Evolutionary conservation across 2,329 filamentous ascomycete genomes (phyloP).

Genomic region (Sarocladium brachiariae): DNA sequence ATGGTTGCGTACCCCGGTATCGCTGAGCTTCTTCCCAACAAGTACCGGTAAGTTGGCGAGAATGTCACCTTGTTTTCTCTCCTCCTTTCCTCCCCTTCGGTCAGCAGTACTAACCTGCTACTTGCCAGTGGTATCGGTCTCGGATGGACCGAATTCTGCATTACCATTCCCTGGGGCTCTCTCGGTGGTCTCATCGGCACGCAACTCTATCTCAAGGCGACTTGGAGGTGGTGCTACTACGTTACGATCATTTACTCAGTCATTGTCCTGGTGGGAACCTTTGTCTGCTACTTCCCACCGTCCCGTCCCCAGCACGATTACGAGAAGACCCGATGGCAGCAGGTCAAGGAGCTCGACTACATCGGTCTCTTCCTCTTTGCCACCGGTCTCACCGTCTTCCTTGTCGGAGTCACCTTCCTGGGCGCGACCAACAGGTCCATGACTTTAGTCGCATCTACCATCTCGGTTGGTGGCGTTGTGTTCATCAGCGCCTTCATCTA

Average conservation of each 20-base stretch:
- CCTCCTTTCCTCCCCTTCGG: no score
- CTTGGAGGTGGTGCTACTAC: slow-evolving; percentile 3
- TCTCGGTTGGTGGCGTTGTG: not conserved
- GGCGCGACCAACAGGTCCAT: not conserved
- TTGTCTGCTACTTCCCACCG: slow-evolving; percentile 4
- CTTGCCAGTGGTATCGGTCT: slow-evolving; percentile 5
- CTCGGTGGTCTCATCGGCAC: not conserved
- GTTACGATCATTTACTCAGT: slow-evolving; percentile 2
- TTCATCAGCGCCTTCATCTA: slow-evolving; percentile 4
- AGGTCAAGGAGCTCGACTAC: slow-evolving; percentile 8
- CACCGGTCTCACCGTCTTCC: not conserved
- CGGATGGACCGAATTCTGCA: slow-evolving; percentile 5
- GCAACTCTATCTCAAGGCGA: slow-evolving; percentile 3
- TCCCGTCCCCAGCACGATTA: slow-evolving; percentile 5
- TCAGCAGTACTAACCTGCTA: no score
- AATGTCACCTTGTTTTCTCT: no score
- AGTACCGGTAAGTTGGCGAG: not conserved
- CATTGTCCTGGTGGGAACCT: not conserved
- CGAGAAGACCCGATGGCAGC: slow-evolving; percentile 6
- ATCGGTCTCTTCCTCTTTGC: slow-evolving; percentile 7
- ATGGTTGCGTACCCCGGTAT: slow-evolving; percentile 5
- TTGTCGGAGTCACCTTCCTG: not conserved
- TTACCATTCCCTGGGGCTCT: slow-evolving; percentile 6
- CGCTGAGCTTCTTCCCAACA: not conserved
- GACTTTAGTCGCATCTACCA: not conserved